Evolutionary conservation across 1,139 yeast genomes (phyloP).

Genomic region (Candida dubliniensis): DNA sequence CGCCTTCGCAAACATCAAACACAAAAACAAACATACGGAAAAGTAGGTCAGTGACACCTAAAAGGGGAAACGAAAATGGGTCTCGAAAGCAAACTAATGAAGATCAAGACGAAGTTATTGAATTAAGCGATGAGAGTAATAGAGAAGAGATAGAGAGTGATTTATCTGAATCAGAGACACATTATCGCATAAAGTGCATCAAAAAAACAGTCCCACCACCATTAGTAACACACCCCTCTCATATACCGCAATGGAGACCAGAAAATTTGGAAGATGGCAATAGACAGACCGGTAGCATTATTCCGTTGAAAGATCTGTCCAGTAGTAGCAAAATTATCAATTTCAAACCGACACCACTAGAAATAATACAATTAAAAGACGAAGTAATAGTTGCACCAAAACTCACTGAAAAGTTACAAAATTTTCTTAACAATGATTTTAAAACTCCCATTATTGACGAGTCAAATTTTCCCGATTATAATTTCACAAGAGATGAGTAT

Average conservation of each 20-base stretch:
- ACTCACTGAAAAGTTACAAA: constrained; percentile 42
- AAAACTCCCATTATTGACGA: constrained; percentile 46
- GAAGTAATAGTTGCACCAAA: constrained; percentile 27
- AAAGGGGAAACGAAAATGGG: constrained; percentile 15
- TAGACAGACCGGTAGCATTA: constrained; percentile 27
- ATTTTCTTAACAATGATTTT: constrained; percentile 53
- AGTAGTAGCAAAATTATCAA: constrained; percentile 36
- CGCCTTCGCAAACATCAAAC: neutral
- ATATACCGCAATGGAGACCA: constrained; percentile 64
- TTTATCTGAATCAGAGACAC: constrained; percentile 16
- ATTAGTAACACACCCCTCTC: constrained; percentile 75
- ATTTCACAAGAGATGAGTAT: constrained; percentile 36
- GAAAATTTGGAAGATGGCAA: constrained; percentile 34
- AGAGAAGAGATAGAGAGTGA: constrained; percentile 9
- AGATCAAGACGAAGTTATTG: constrained; percentile 6
- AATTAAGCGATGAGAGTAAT: constrained; percentile 3
- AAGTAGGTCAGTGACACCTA: constrained; percentile 4
- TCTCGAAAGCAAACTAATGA: constrained; percentile 14
- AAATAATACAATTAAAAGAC: constrained; percentile 22
- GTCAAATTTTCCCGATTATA: constrained; percentile 31
- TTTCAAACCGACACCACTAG: constrained; percentile 32
- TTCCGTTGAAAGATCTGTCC: constrained; percentile 29
- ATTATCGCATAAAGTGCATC: constrained; percentile 40
- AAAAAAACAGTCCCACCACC: constrained; percentile 56
- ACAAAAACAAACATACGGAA: constrained; percentile 6